Conservation (phyloP, 306 rosid genomes). For the Quercus bicolor region DNA sequence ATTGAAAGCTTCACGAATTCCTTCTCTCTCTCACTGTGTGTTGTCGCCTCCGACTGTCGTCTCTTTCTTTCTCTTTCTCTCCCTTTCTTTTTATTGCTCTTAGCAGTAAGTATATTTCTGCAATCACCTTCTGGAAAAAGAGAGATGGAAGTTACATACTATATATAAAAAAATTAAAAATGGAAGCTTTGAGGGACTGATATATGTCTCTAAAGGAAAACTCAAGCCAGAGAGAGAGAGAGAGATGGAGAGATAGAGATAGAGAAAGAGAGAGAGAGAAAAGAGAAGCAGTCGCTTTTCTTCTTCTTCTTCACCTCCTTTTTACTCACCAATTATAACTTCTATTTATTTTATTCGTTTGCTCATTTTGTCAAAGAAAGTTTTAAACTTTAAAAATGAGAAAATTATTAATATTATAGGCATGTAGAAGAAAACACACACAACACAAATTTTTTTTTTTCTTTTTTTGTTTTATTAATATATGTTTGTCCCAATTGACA, state of each 20-base stretch:
- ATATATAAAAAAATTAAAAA: conserved; percentile 31
- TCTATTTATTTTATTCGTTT: conserved; percentile 20
- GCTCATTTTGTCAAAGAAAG: conserved; percentile 12
- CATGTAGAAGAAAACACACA: neutral
- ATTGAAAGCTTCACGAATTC: conserved; percentile 60
- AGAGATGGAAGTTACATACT: conserved; percentile 30
- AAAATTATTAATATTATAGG: neutral
- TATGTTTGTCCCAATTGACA: conserved; percentile 18
- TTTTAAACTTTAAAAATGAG: neutral
- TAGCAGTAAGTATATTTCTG: conserved; percentile 39
- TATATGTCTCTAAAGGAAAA: conserved; percentile 53
- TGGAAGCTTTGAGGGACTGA: conserved; percentile 45
- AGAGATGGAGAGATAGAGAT: conserved; percentile 12
- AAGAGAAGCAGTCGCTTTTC: conserved; percentile 62
- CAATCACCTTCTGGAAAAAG: conserved; percentile 64
- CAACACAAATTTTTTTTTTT: neutral
- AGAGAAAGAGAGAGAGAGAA: conserved; percentile 27
- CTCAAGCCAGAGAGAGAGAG: conserved; percentile 15
- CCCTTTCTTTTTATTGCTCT: conserved; percentile 37
- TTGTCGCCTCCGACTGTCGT: conserved; percentile 59
- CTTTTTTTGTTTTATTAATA: conserved; percentile 2
- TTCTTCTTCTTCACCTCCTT: conserved; percentile 40
- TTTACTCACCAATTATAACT: conserved; percentile 47
- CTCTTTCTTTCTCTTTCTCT: conserved; percentile 68
- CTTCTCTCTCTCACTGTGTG: conserved; percentile 29